phyloP scores from a whole-genome alignment of 2,329 filamentous ascomycete species.

The Emmonsiellopsis sp. region DNA sequence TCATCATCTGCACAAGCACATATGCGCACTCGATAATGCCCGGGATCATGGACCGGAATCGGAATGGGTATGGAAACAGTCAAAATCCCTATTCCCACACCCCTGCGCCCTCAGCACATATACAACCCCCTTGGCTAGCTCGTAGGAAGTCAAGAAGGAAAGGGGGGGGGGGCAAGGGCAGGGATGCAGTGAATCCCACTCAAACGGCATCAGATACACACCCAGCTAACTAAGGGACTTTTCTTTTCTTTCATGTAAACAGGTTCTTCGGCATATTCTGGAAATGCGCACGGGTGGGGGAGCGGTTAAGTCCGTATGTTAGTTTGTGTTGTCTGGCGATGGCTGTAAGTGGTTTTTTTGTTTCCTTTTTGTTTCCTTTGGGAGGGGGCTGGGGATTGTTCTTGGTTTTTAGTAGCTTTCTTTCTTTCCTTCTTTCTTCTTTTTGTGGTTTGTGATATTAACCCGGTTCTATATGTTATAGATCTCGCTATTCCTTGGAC shows the following conservation, averaged over 20 bases:
- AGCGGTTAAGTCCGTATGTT: constrained; percentile 89
- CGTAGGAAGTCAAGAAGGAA: no score
- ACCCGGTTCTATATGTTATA: neutral
- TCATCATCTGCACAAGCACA: constrained; percentile 90
- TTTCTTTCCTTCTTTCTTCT: neutral
- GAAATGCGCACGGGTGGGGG: constrained; percentile 89
- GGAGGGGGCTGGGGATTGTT: neutral
- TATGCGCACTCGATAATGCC: constrained; percentile 89
- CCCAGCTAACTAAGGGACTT: constrained; percentile 4
- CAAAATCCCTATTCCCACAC: no score
- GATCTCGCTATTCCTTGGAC: constrained; percentile 14
- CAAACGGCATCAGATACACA: neutral
- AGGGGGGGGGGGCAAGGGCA: no score
- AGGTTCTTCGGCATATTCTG: constrained; percentile 82
- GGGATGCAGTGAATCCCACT: neutral
- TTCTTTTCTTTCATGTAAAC: constrained; percentile 1
- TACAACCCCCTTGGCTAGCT: neutral
- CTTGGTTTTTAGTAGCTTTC: neutral
- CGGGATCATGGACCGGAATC: constrained; percentile 82
- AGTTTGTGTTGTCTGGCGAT: constrained; percentile 88
- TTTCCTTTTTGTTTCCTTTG: neutral
- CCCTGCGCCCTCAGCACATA: neutral
- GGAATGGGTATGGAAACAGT: constrained; percentile 59
- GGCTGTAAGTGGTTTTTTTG: constrained; percentile 55
- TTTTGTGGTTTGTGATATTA: neutral